Conservation (phyloP, 768 basidiomycete genomes). For the Austroboletus eburneus region DNA sequence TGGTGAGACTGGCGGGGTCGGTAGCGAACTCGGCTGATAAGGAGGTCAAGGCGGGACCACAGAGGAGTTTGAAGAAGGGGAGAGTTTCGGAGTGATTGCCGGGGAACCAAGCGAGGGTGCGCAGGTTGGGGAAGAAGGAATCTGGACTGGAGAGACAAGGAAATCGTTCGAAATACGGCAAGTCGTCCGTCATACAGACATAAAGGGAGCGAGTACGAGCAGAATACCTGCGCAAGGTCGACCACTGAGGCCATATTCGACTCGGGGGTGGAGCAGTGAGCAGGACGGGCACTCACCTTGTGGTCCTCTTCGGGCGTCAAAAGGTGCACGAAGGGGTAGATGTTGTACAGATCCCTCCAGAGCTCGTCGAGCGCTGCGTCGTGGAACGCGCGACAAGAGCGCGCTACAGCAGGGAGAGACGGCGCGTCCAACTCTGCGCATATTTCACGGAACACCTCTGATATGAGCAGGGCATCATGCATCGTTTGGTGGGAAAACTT, state of each 20-base stretch:
- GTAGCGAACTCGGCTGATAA: slow-evolving; percentile 18
- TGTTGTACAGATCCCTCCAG: slow-evolving; percentile 21
- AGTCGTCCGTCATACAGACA: slow-evolving; percentile 19
- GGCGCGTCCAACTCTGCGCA: slow-evolving; percentile 8
- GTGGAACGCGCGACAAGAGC: slow-evolving; percentile 20
- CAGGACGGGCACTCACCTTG: slow-evolving; percentile 10
- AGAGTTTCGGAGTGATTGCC: slow-evolving; percentile 15
- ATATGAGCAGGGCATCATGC: slow-evolving; percentile 24
- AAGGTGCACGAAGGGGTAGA: slow-evolving; percentile 20
- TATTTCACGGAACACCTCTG: slow-evolving; percentile 17
- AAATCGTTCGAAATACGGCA: slow-evolving; percentile 6
- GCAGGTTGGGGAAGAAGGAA: slow-evolving; percentile 23
- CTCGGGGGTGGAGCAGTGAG: not conserved
- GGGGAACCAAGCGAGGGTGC: slow-evolving; percentile 20
- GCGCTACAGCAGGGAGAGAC: slow-evolving; percentile 20
- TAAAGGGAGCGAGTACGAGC: slow-evolving; percentile 17
- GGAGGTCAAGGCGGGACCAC: slow-evolving; percentile 18
- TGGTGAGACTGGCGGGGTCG: slow-evolving; percentile 14
- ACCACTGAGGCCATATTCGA: too few species aligned
- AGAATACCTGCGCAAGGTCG: slow-evolving; percentile 16
- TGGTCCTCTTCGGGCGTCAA: slow-evolving; percentile 4
- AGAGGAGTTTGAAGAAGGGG: slow-evolving; percentile 22
- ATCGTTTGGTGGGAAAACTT: slow-evolving; percentile 4
- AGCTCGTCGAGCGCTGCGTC: slow-evolving; percentile 24
- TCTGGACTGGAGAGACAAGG: slow-evolving; percentile 11